A percentile compares a stretch with the other conserved stretches of the same genome.
phyloP scores from a whole-genome alignment of 345 rosid species.

The Eucalyptus curtisii region DNA sequence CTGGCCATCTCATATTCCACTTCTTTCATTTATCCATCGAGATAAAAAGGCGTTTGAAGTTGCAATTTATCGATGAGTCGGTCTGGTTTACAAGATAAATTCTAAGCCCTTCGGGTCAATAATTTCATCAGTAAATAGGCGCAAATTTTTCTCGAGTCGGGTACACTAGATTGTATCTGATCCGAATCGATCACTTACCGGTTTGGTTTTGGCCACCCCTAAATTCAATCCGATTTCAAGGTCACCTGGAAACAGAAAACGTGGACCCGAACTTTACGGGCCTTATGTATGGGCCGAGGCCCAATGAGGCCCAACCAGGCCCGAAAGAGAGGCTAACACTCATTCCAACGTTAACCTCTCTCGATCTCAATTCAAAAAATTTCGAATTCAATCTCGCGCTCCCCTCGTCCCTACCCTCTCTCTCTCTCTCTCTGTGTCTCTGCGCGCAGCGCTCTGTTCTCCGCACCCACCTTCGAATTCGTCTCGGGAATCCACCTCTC shows the following conservation, averaged over 20 bases:
- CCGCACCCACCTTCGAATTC: not conserved
- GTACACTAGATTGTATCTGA: no score
- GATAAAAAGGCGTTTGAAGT: accelerated
- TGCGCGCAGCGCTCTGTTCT: not conserved
- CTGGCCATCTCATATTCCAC: not conserved
- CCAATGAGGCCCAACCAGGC: not conserved
- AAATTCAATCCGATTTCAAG: not conserved
- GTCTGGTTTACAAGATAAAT: not conserved
- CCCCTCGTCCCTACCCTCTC: not conserved
- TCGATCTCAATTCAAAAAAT: not conserved
- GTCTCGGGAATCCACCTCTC: not conserved
- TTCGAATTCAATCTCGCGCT: not conserved
- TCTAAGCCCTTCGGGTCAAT: accelerated
- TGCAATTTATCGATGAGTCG: not conserved
- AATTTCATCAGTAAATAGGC: not conserved
- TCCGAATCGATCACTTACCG: not conserved
- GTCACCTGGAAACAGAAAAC: not conserved
- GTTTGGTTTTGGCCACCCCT: not conserved
- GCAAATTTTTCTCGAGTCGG: not conserved
- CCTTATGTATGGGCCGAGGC: not conserved
- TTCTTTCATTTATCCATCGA: not conserved
- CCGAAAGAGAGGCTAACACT: not conserved
- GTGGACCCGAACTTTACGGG: not conserved
- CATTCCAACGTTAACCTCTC: not conserved
- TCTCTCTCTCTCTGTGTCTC: not conserved